phyloP scores from a whole-genome alignment of 352 stramenopile species.

The Globisporangium spiculum region DNA sequence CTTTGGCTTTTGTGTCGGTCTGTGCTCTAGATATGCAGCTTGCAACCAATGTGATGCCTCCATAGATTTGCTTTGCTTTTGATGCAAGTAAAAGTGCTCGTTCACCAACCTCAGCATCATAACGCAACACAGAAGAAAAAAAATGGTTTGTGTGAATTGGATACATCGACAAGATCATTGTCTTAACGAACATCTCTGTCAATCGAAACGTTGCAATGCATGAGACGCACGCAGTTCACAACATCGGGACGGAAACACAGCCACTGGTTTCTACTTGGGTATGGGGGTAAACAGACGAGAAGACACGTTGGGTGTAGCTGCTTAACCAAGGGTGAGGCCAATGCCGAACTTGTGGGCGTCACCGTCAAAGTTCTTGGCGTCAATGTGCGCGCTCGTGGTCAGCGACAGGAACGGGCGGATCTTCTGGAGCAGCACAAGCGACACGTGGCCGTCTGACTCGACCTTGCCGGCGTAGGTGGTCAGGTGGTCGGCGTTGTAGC shows the following conservation, averaged over 20 bases:
- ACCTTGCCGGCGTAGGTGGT: slow-evolving; percentile 87
- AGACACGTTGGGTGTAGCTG: background rate
- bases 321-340: slow-evolving; percentile 84
- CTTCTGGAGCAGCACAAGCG: slow-evolving; percentile 83
- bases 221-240: background rate
- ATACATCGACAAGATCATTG: slow-evolving; percentile 3
- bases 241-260: background rate
- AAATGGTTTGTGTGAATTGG: slow-evolving; percentile 6
- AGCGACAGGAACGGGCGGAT: slow-evolving; percentile 82
- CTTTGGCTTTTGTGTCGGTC: background rate
- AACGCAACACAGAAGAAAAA: background rate
- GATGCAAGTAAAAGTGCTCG: background rate
- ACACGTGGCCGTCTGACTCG: slow-evolving; percentile 85
- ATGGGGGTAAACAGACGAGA: background rate
- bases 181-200: background rate
- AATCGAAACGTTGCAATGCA: background rate
- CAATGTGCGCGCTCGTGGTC: slow-evolving; percentile 82
- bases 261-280: slow-evolving; percentile 10
- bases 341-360: slow-evolving; percentile 91
- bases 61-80: background rate
- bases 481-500: slow-evolving; percentile 77
- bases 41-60: background rate
- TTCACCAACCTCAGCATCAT: background rate
- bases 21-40: background rate
- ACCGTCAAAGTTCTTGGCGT: slow-evolving; percentile 91